Conservation (phyloP, 208 protist species). For the Wallacemonas sp. region DNA sequence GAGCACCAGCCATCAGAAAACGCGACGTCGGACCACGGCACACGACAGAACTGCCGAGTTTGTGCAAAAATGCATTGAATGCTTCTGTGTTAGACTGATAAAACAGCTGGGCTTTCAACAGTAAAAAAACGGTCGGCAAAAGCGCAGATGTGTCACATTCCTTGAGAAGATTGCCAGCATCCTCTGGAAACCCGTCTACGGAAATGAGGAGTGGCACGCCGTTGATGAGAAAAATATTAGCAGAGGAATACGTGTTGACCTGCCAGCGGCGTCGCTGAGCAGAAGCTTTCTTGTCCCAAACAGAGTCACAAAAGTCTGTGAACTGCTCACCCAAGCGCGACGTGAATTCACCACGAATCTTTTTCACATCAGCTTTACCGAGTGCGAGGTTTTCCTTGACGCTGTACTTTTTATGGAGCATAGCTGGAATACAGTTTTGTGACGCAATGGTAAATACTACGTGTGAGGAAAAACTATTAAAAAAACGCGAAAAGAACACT, state of each 20-base stretch:
- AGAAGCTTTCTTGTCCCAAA: conserved; percentile 55
- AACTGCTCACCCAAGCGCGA: conserved; percentile 40
- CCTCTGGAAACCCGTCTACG: conserved; percentile 32
- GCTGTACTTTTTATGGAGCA: conserved; percentile 72
- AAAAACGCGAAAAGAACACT: too few species aligned
- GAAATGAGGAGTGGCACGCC: conserved; percentile 57
- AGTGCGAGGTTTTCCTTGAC: conserved; percentile 44
- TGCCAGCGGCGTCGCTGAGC: conserved; percentile 40
- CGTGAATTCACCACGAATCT: conserved; percentile 38
- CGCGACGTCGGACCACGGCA: conserved; percentile 62
- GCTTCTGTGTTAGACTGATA: conserved; percentile 20
- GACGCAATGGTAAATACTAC: not conserved
- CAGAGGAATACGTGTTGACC: conserved; percentile 39
- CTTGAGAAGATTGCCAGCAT: conserved; percentile 27
- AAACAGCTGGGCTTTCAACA: conserved; percentile 39
- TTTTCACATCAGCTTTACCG: conserved; percentile 54
- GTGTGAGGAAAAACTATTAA: too few species aligned
- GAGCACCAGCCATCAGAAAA: conserved; percentile 67
- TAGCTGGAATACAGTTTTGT: conserved; percentile 12
- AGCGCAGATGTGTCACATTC: conserved; percentile 8
- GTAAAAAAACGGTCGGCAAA: conserved; percentile 68
- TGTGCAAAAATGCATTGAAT: conserved; percentile 16
- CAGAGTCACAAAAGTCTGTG: conserved; percentile 33
- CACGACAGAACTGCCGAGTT: conserved; percentile 26
- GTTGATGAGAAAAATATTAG: conserved; percentile 50